These are phyloP conservation scores for Suillus hirtellus DNA, from an alignment of 768 basidiomycete genomes.

Conservation along the genomic window DNA sequence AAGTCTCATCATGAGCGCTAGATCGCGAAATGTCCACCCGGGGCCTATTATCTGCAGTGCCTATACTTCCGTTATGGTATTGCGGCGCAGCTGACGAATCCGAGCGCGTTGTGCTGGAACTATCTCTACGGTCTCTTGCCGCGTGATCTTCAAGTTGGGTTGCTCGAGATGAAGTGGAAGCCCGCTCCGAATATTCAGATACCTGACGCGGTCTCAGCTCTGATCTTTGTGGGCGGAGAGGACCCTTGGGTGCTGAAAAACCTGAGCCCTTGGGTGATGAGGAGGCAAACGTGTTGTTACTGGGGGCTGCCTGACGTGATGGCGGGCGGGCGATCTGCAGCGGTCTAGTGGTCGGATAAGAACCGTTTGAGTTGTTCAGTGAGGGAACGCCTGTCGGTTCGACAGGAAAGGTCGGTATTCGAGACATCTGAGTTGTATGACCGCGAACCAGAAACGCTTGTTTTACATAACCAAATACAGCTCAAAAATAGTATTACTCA, in stretches of 20 bases:
- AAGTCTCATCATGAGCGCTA: slow-evolving; percentile 16
- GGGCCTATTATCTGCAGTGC: slow-evolving; percentile 18
- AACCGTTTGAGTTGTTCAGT: slow-evolving; percentile 40
- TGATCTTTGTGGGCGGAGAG: slow-evolving; percentile 67
- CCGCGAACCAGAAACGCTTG: background rate
- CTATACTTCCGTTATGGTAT: slow-evolving; percentile 30
- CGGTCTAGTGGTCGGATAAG: slow-evolving; percentile 48
- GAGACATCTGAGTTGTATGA: slow-evolving; percentile 46
- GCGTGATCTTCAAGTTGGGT: slow-evolving; percentile 25
- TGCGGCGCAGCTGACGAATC: slow-evolving; percentile 40
- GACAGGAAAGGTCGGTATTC: slow-evolving; percentile 55
- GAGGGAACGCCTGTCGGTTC: slow-evolving; percentile 43
- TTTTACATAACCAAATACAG: background rate
- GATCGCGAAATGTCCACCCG: slow-evolving; percentile 21
- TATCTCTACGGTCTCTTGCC: slow-evolving; percentile 46
- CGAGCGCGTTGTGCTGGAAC: slow-evolving; percentile 48
- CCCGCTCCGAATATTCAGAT: slow-evolving; percentile 56
- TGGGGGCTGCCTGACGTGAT: slow-evolving; percentile 55
- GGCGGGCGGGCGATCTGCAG: slow-evolving; percentile 61
- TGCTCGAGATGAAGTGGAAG: slow-evolving; percentile 44
- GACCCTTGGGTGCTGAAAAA: slow-evolving; percentile 48
- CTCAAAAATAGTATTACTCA: background rate
- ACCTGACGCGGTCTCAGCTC: slow-evolving; percentile 56
- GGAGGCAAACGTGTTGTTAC: slow-evolving; percentile 39
- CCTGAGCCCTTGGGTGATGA: slow-evolving; percentile 40